Percentiles rank a stretch among this genome's conserved stretches.
phyloP scores from a whole-genome alignment of 352 stramenopile genomes.

The Pythium rhizo-oryzae region DNA sequence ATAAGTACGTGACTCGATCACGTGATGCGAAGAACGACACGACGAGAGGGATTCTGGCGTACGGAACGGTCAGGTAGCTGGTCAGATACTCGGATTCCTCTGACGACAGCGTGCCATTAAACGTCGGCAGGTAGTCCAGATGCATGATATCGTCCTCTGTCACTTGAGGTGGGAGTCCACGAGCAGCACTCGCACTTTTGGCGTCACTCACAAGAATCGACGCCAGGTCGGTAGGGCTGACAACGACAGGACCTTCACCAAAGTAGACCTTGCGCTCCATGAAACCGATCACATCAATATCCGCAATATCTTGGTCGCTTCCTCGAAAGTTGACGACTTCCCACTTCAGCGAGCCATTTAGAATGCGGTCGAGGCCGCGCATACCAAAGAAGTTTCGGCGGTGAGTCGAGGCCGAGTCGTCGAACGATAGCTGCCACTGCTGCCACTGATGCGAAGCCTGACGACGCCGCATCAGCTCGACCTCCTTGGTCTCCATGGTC shows the following conservation, averaged over 20 bases:
- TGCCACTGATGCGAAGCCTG: conserved; percentile 72
- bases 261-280: conserved; percentile 89
- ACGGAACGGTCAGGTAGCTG: conserved; percentile 99
- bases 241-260: conserved; percentile 82
- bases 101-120: conserved; percentile 94
- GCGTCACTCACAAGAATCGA: conserved; percentile 58
- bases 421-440: conserved; percentile 90
- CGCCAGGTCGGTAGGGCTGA: conserved; percentile 72
- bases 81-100: conserved; percentile 98
- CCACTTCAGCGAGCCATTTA: conserved; percentile 78
- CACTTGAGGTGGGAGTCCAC: conserved; percentile 50
- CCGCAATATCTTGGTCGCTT: conserved; percentile 87
- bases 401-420: conserved; percentile 75
- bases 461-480: conserved; percentile 86
- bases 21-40: conserved; percentile 96
- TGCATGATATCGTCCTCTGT: conserved; percentile 99
- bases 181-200: conserved; percentile 39
- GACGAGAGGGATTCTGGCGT: conserved; percentile 97
- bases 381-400: conserved; percentile 81
- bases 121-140: conserved; percentile 95
- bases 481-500: conserved; percentile 91
- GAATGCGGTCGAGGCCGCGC: conserved; percentile 62
- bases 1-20: conserved; percentile 89
- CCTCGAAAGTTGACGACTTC: conserved; percentile 89
- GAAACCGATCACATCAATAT: conserved; percentile 89